phyloP scores from a whole-genome alignment of 441 rosid species.

The Erodium texanum region DNA sequence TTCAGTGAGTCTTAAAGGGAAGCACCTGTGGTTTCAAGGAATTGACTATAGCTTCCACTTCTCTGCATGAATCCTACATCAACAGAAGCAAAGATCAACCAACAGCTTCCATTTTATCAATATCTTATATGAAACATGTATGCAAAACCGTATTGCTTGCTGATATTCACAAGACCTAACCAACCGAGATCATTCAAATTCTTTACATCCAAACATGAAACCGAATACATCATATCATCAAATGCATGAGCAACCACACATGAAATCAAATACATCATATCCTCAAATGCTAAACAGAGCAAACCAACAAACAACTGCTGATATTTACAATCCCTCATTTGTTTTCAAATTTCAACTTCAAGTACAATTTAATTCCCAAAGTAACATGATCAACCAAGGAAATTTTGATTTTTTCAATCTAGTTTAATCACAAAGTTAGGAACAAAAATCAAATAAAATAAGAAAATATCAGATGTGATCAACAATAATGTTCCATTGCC shows the following conservation, averaged over 20 bases:
- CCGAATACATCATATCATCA: neutral
- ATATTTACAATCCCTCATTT: neutral
- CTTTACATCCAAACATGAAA: constrained; percentile 21
- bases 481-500: too few relatives aligned
- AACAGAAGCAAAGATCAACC: constrained; percentile 8
- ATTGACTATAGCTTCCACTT: constrained; percentile 71
- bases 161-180: neutral
- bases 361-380: neutral
- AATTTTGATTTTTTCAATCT: neutral
- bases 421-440: neutral
- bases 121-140: neutral
- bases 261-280: constrained; percentile 9
- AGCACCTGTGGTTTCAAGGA: constrained; percentile 82
- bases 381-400: neutral
- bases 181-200: neutral
- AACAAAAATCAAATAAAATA: neutral
- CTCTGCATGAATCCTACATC: constrained; percentile 80
- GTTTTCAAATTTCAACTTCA: neutral
- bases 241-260: constrained; percentile 20
- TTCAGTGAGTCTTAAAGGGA: constrained; percentile 20
- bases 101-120: neutral
- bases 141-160: neutral
- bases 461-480: too few relatives aligned
- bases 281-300: neutral
- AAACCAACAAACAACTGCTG: neutral